A percentile compares a stretch with the other conserved stretches of the same genome.
phyloP scores from a whole-genome alignment of 169 alveolate genomes.

The Haemoproteus tartakovskyi region DNA sequence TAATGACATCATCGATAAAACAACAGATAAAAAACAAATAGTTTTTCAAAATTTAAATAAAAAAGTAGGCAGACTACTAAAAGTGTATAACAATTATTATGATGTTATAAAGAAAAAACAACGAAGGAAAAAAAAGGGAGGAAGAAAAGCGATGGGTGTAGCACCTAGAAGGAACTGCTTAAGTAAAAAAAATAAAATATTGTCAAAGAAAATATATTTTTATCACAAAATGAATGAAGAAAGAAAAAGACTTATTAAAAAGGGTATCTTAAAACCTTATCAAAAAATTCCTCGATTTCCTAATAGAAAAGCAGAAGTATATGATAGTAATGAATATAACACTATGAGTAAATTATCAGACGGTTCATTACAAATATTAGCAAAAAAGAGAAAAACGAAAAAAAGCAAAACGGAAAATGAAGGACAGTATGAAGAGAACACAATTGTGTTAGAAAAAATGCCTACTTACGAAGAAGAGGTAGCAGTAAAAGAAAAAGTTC shows the following conservation, averaged over 20 bases:
- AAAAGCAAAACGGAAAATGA: conserved; percentile 3
- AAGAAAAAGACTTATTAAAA: conserved; percentile 52
- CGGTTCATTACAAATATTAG: conserved; percentile 49
- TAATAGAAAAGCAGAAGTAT: conserved; percentile 49
- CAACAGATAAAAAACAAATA: conserved; percentile 48
- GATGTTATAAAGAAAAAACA: conserved; percentile 55
- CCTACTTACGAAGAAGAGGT: conserved; percentile 64
- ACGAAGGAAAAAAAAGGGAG: conserved; percentile 41
- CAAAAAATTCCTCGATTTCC: conserved; percentile 63
- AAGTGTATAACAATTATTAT: conserved; percentile 40
- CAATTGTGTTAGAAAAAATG: conserved; percentile 58
- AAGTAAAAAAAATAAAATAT: conserved; percentile 57
- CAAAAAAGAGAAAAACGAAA: conserved; percentile 58
- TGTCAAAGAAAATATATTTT: conserved; percentile 61
- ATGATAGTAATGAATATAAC: conserved; percentile 64
- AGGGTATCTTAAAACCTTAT: conserved; percentile 49
- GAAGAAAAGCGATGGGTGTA: conserved; percentile 52
- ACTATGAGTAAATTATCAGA: conserved; percentile 20
- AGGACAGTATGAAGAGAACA: conserved; percentile 23
- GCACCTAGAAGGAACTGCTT: conserved; percentile 61
- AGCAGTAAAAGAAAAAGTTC: conserved; percentile 30
- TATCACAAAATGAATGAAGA: conserved; percentile 57
- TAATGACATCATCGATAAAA: conserved; percentile 52
- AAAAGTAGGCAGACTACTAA: conserved; percentile 58
- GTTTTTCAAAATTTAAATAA: conserved; percentile 59